These are phyloP conservation scores for Pochonia chlamydosporia DNA, from an alignment of 2,329 filamentous ascomycete genomes.

Conservation along the genomic window DNA sequence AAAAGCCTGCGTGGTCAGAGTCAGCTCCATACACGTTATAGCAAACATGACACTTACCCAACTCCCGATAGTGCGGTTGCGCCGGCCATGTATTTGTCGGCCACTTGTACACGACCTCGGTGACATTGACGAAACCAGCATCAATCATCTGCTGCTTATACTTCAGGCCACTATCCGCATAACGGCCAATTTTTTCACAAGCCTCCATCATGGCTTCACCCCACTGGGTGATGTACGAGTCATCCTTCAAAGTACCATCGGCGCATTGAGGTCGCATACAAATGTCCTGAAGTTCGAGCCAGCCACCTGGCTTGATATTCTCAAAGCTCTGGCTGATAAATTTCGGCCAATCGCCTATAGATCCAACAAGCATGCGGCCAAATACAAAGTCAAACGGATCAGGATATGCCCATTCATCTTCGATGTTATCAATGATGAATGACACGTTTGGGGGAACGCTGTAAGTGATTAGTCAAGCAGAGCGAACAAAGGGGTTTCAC, in stretches of 20 bases:
- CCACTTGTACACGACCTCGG: slow-evolving; percentile 41
- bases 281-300: slow-evolving; percentile 38
- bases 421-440: slow-evolving; percentile 40
- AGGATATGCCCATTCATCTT: slow-evolving; percentile 33
- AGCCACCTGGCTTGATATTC: slow-evolving; percentile 36
- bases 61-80: slow-evolving; percentile 43
- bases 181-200: slow-evolving; percentile 22
- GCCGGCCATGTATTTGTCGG: slow-evolving; percentile 47
- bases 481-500: background rate
- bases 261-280: slow-evolving; percentile 32
- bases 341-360: slow-evolving; percentile 27
- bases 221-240: slow-evolving; percentile 22
- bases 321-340: slow-evolving; percentile 31
- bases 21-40: background rate
- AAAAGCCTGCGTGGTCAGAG: slow-evolving; percentile 30
- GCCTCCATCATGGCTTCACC: slow-evolving; percentile 23
- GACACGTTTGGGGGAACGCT: slow-evolving; percentile 43
- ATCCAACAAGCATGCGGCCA: slow-evolving; percentile 31
- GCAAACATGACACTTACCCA: slow-evolving; percentile 28
- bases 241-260: slow-evolving; percentile 30
- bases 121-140: slow-evolving; percentile 48
- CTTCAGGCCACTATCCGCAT: slow-evolving; percentile 20
- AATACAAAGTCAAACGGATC: slow-evolving; percentile 36
- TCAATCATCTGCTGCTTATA: slow-evolving; percentile 36
- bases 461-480: too few species aligned